Conservation (phyloP, 257 asterid genomes). For the Nicotiana tomentosiformis region DNA sequence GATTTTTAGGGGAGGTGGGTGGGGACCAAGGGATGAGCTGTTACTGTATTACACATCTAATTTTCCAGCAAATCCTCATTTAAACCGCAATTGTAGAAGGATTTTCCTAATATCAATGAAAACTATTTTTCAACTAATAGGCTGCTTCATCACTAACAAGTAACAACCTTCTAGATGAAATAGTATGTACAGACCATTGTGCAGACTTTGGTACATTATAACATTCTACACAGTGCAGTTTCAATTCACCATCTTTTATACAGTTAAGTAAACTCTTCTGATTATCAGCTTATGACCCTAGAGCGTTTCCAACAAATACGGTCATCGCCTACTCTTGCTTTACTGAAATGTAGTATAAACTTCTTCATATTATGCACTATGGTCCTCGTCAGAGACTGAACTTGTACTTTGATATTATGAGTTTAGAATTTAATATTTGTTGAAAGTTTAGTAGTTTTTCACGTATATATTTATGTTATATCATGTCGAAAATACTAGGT, state of each 20-base stretch:
- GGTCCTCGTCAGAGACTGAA: not conserved
- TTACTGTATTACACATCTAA: conserved; percentile 24
- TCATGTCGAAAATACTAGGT: too few species aligned
- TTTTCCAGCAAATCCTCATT: conserved; percentile 7
- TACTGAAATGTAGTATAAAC: not conserved
- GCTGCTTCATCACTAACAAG: not conserved
- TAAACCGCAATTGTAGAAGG: conserved; percentile 7
- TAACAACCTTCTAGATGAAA: not conserved
- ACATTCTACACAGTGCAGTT: not conserved
- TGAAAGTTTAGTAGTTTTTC: too few species aligned
- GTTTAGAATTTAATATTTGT: too few species aligned
- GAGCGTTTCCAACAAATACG: too few species aligned
- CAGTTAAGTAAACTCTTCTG: not conserved
- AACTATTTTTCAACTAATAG: conserved; percentile 37
- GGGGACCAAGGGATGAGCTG: conserved; percentile 12
- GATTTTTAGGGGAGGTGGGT: not conserved
- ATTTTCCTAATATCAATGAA: conserved; percentile 18
- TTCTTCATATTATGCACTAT: not conserved
- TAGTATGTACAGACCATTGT: not conserved
- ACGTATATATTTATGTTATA: too few species aligned
- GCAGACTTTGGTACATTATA: too few species aligned
- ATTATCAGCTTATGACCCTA: too few species aligned
- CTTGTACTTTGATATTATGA: too few species aligned
- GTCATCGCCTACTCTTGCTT: too few species aligned
- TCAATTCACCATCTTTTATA: not conserved